phyloP scores from a whole-genome alignment of 2,329 filamentous ascomycete genomes.

The Aspergillus chevalieri region DNA sequence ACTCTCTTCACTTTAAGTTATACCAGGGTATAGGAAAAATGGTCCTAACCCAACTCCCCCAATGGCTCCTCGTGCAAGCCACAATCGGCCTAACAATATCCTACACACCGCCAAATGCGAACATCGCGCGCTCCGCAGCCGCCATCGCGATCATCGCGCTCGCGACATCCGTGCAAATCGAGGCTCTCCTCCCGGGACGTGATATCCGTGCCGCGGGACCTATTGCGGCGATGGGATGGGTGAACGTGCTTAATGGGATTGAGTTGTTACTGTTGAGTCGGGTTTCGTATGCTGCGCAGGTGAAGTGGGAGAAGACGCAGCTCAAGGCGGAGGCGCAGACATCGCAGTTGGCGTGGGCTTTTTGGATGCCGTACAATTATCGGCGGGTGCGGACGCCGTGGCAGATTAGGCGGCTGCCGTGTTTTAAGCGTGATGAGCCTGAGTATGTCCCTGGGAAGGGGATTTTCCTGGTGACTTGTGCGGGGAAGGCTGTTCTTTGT shows the following conservation, averaged over 20 bases:
- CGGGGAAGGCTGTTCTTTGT: slow-evolving; percentile 1
- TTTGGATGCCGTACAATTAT: slow-evolving; percentile 13
- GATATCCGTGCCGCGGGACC: slow-evolving; percentile 10
- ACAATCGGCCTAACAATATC: slow-evolving; percentile 8
- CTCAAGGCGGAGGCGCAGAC: not conserved
- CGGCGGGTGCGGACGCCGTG: slow-evolving; percentile 18
- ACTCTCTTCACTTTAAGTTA: not conserved
- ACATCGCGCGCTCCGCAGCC: slow-evolving; percentile 1
- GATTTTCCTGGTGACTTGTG: slow-evolving; percentile 5
- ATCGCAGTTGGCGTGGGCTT: slow-evolving; percentile 5
- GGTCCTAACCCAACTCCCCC: not conserved
- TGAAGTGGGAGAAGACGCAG: slow-evolving; percentile 6
- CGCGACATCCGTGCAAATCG: slow-evolving; percentile 7
- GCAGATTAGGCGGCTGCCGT: slow-evolving; percentile 10
- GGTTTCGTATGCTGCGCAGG: slow-evolving; percentile 9
- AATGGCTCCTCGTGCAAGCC: slow-evolving; percentile 11
- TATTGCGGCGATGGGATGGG: slow-evolving; percentile 15
- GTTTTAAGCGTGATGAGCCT: not conserved
- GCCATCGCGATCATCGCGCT: slow-evolving; percentile 5
- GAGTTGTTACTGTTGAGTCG: slow-evolving; percentile 14
- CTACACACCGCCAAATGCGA: slow-evolving; percentile 7
- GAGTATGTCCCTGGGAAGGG: slow-evolving; percentile 1
- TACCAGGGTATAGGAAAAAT: not conserved
- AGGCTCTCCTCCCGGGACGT: not conserved
- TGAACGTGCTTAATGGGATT: slow-evolving; percentile 16